A percentile compares a stretch with the other conserved stretches of the same genome.
phyloP scores from a whole-genome alignment of 2,329 filamentous ascomycete species.

The Aspergillus carbonarius region DNA sequence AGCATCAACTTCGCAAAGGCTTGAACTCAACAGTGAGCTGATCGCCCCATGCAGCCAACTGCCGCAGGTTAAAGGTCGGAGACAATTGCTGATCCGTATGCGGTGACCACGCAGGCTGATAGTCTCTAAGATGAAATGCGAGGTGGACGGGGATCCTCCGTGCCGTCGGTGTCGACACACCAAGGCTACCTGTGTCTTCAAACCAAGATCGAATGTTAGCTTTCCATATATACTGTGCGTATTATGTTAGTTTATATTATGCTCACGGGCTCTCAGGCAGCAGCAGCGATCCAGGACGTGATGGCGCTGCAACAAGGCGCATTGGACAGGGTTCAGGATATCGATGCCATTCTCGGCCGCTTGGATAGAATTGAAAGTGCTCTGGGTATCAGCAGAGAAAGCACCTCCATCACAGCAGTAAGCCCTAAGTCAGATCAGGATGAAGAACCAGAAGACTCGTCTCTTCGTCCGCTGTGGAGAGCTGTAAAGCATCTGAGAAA shows the following conservation, averaged over 20 bases:
- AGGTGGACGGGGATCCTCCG: constrained; percentile 27
- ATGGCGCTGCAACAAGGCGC: constrained; percentile 11
- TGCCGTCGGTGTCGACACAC: constrained; percentile 30
- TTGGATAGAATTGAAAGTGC: constrained; percentile 26
- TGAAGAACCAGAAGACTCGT: constrained; percentile 12
- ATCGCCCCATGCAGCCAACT: constrained; percentile 25
- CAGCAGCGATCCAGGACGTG: constrained; percentile 21
- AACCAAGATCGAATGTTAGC: constrained; percentile 31
- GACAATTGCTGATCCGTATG: not conserved
- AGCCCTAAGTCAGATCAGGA: constrained; percentile 14
- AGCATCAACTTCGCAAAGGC: not conserved
- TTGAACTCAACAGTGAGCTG: not conserved
- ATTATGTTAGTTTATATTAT: not conserved
- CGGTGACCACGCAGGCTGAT: not conserved
- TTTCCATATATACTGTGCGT: not conserved
- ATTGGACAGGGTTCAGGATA: constrained; percentile 4
- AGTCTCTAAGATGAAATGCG: constrained; percentile 30
- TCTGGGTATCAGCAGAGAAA: constrained; percentile 21
- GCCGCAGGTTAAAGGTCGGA: constrained; percentile 29
- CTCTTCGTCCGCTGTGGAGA: constrained; percentile 19
- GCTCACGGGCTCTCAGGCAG: constrained; percentile 21
- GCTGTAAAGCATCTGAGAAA: constrained; percentile 23
- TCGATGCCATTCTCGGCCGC: constrained; percentile 23
- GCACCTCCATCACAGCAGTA: not conserved
- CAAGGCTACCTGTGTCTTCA: constrained; percentile 26